Evolutionary conservation across 371 early-diverging fungal species (phyloP), one percentile per base, ranked within the genome.

Genomic region (Blyttiomyces sp.): DNA sequence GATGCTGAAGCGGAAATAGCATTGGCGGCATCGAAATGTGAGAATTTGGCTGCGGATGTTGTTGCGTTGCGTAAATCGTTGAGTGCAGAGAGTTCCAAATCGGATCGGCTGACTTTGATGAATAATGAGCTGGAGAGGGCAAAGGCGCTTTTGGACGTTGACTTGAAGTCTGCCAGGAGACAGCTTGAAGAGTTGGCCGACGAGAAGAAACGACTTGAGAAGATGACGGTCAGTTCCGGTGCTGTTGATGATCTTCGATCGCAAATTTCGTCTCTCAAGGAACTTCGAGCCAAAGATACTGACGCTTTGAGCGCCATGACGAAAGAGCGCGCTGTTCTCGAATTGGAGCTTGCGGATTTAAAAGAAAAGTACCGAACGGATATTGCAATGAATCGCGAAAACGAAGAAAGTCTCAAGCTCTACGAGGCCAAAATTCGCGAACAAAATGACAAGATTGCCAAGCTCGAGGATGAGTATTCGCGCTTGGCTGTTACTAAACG

Each of bases 301-400:
- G 60, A 61, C 26, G 44, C 59, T n/a, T 16, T 72, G 17, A 24
- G 64, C 11, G 23, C 51, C 0, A n/a, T 72, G 39, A 36, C 34
- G 23, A 76, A 69, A 39, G 42, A 58, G n/a, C 52, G 51, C 45
- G 71, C 70, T 7, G 2, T 56, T 3, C 35, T 68, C 16, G 68
- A 70, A 26, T 42, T 71, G 6, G 71, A 72, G 51, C 17, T 64
- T 0, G n/a, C 26, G 11, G 62, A 71, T 0, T 4, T 48, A 9
- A 51, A 24, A 4, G 64, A 57, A 30, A 39, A 32, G n/a, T 26
- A 53, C 19, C 26, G 4, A 11, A 32, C 28, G 26, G 52, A 56
- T 43, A 44, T 24, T 3, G 52, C 3, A 28, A 43, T 32, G 24
- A 54, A 59, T 43, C 33, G 21, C 7, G 32, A 24, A n/a, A 61